Base-by-base conservation (phyloP, 352 stramenopile species). In the Phytopythium chamaehyphon region DNA sequence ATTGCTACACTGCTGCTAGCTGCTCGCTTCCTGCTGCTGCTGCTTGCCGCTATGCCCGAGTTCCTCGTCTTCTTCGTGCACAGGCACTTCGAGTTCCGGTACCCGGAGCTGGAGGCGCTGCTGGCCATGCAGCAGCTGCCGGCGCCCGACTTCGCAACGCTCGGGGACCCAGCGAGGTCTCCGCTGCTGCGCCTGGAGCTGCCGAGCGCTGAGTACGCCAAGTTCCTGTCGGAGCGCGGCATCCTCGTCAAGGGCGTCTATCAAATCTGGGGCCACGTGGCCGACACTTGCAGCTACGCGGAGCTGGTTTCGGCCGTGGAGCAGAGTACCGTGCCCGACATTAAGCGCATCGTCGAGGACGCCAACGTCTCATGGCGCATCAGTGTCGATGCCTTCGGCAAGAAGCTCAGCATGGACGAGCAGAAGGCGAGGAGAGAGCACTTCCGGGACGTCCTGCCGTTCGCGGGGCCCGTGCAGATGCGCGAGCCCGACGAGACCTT, bases 161-260 rank as follows among this genome's bases (percentile, higher is more conserved):
- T 73, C n/a, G 63, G 57, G 28, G 65, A 81, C 12, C 71, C 75
- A 0, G 64, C 83, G 51, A 63, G 31, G 38, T 88, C 82, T 47
- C 82, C 83, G 21, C 65, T 93, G 51, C 66, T 93, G 31, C 68
- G 70, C 31, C 56, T 93, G 31, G 59, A 68, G 12, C 42, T 95
- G 48, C 82, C 82, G 46, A 86, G 72, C 0, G 55, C 55, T 28
- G 44, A 71, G 22, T 63, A 85, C 48, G 84, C 84, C 47, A 88
- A 84, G 66, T 89, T 90, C 52, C 69, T 94, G 19, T 90, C 79
- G 15, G 69, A 71, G 59, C 84, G 84, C 33, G 79, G 75, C 21
- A 89, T 94, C 40, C 72, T 92, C 11, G 69, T 94, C 36, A 94
- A 94, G 52, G 76, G 74, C 43, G 76, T 94, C 37, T 90, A 92